Conservation (phyloP, 2,329 filamentous ascomycete genomes). For the Orbilia brochopaga region DNA sequence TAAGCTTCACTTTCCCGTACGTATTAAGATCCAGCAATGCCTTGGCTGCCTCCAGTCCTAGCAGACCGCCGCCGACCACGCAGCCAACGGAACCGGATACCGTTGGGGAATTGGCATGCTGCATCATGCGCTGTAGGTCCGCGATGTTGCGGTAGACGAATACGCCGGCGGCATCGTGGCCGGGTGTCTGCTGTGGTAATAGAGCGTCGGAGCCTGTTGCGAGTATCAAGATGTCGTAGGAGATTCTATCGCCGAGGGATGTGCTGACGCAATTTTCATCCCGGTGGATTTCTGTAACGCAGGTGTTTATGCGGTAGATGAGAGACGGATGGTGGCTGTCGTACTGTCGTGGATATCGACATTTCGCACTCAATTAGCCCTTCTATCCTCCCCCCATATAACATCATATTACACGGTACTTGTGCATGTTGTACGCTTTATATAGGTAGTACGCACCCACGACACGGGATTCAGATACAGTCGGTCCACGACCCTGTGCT, state of each 20-base stretch:
- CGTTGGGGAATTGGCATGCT: conserved; percentile 66
- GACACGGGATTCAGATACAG: conserved; percentile 84
- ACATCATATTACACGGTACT: too few species aligned
- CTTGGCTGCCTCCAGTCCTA: conserved; percentile 87
- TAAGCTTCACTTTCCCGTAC: conserved; percentile 75
- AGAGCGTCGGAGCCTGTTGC: conserved; percentile 87
- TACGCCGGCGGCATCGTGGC: conserved; percentile 78
- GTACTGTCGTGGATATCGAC: conserved; percentile 51
- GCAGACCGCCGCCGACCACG: conserved; percentile 81
- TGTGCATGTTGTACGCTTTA: conserved; percentile 9
- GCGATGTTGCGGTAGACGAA: conserved; percentile 89
- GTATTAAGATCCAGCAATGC: conserved; percentile 85
- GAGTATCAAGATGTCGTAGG: conserved; percentile 81
- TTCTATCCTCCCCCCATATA: too few species aligned
- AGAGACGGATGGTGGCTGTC: conserved; percentile 61
- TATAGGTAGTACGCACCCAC: conserved; percentile 67
- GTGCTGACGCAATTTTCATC: conserved; percentile 71
- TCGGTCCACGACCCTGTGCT: conserved; percentile 81
- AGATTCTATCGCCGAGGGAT: conserved; percentile 70
- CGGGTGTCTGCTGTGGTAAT: conserved; percentile 73
- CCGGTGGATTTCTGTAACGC: conserved; percentile 71
- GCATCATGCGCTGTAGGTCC: conserved; percentile 77
- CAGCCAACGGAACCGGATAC: conserved; percentile 73
- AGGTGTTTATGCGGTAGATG: conserved; percentile 76
- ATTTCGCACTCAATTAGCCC: conserved; percentile 20